Evolutionary conservation across 1,284 basidiomycete genomes (phyloP), one percentile per base, ranked within the genome.

Genomic region (Testicularia cyperi): DNA sequence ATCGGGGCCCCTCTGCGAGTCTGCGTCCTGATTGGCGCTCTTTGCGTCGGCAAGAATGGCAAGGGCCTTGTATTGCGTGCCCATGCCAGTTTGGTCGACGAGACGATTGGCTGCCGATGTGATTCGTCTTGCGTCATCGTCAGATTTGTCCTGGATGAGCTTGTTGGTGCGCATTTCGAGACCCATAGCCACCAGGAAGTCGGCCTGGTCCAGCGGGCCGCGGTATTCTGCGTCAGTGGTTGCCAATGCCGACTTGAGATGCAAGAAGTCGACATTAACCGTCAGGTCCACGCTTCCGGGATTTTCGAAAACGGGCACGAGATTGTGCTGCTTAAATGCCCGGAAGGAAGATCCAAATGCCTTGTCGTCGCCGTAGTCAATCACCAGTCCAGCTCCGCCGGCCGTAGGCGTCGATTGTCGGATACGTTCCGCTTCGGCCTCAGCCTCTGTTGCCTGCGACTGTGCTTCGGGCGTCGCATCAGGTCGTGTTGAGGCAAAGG

Each of bases 221-320:
- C 85, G 81, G 0, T 83, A 72, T 10, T 79, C 73, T 2, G 67
- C 46, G 21, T 69, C 54, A 39, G 76, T 71, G 2, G 70, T 64
- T 5, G 38, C 75, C 51, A 92, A 79, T 0, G 90, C 86, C 77
- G 92, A 89, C 63, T 83, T 82, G 29, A 98, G 81, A 74, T 89
- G 89, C 0, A 85, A 83, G 78, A 98, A 99, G 78, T 98, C 92
- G 39, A 99, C 94, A 71, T 98, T 96, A 23, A 88, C 86, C 0
- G 95, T 98, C 37, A 98, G 78, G 77, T 98, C 95, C 33, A 88
- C 88, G 34, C 87, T 82, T 10, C 95, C 94, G 0, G 94, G 92
- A 9, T 82, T 79, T 44, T 86, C 81, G 70, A 98, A 92, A 0
- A 90, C 82, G 71, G 92, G 88, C 0, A 90, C 88, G 16, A 92